Conservation (phyloP, 2,329 filamentous ascomycete genomes). For the Didymella arachidicola region DNA sequence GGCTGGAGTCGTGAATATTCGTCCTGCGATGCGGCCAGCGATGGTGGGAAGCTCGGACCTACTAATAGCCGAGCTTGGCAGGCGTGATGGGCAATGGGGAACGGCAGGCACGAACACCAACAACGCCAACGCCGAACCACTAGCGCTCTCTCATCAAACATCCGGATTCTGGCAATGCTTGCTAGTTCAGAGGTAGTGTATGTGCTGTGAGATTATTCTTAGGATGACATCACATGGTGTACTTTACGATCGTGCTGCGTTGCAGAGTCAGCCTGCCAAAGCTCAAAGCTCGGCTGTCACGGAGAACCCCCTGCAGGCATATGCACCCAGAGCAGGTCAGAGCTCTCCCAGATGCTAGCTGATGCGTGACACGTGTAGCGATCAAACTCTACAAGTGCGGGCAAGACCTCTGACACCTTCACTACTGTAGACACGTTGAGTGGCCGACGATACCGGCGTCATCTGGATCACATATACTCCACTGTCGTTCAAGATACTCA, state of each 20-base stretch:
- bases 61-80: conserved; percentile 29
- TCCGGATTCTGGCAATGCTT: background rate
- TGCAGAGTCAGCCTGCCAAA: background rate
- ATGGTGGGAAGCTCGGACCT: conserved; percentile 28
- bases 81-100: conserved; percentile 3
- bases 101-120: conserved; percentile 3
- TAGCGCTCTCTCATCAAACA: background rate
- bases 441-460: background rate
- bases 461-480: background rate
- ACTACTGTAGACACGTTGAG: too few species aligned
- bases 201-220: too few species aligned
- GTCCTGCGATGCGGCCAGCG: conserved; percentile 20
- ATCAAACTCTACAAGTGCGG: background rate
- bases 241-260: background rate
- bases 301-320: background rate
- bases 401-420: too few species aligned
- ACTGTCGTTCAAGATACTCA: too few species aligned
- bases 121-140: background rate
- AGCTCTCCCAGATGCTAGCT: background rate
- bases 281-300: background rate
- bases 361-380: background rate
- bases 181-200: too few species aligned
- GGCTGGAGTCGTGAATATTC: too few species aligned
- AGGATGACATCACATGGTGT: background rate
- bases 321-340: background rate